Base-by-base conservation (phyloP, 164 flowering plant species). In the Platanus orientalis region DNA sequence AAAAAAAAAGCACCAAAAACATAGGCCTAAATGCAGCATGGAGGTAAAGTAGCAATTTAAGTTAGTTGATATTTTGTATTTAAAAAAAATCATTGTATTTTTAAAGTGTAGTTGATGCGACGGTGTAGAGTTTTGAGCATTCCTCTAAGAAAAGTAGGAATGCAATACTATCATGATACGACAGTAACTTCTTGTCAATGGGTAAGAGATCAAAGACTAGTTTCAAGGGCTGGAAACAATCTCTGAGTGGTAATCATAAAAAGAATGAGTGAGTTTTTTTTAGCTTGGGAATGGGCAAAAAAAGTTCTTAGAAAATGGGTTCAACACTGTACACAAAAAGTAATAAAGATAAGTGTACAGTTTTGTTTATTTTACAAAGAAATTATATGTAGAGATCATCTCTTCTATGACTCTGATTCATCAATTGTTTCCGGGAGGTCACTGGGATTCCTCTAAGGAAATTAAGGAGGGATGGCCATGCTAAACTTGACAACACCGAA, bases 321-420 rank as follows among this genome's bases (percentile, higher is more conserved):
- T 60, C 60, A 56, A 30, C 49, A 51, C 83, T 78, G 75, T 80
- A 80, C 83, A 78, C 78, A 28, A 71, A 70, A 58, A 59, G 54
- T 6, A 63, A 68, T 14, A 61, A 67, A 69, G 48, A 34, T 3
- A 50, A 60, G 74, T 67, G 75, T 67, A 65, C 76, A 69, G 61
- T 27, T 69, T 60, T 66, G 57, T 23, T 52, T 65, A 62, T 51
- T 71, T 72, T 71, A 75, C 80, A 69, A 32, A 64, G 73, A 21
- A 57, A 30, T 7, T 50, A 11, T 10, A 30, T 12, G 6, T 29
- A 6, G 40, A 19, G 2, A 60, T 62, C 54, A 54, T 64, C 13
- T 50, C 19, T 58, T 59, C 45, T 47, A 42, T 74, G 67, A 72
- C 66, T 68, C 72, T n/a, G 28, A 68, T 44, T 58, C 56, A 70